phyloP scores from a whole-genome alignment of 2,329 filamentous ascomycete genomes.

The Aspergillus pseudotamarii region DNA sequence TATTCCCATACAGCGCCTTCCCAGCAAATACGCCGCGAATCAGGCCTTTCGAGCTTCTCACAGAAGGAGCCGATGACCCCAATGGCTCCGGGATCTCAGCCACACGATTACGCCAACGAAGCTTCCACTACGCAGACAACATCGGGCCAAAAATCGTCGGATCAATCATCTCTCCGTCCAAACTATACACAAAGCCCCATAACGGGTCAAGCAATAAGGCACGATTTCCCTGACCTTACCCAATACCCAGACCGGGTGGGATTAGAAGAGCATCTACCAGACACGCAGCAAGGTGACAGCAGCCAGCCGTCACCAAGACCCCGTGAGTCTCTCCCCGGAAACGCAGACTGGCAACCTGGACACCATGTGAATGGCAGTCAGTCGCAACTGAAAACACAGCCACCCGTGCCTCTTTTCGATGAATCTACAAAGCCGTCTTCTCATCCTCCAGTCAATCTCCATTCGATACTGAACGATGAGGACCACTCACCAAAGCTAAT shows the following conservation, averaged over 20 bases:
- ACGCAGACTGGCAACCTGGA: conserved; percentile 34
- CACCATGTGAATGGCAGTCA: conserved; percentile 38
- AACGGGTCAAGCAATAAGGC: conserved; percentile 45
- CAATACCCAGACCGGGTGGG: conserved; percentile 52
- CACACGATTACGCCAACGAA: conserved; percentile 73
- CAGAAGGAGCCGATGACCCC: conserved; percentile 59
- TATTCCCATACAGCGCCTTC: conserved; percentile 51
- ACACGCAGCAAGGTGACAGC: conserved; percentile 60
- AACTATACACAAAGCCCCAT: conserved; percentile 67
- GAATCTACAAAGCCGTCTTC: conserved; percentile 30
- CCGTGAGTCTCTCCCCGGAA: conserved; percentile 27
- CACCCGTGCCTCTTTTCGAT: conserved; percentile 46
- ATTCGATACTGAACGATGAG: conserved; percentile 38
- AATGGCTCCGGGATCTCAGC: conserved; percentile 60
- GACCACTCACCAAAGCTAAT: conserved; percentile 32
- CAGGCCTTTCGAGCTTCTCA: conserved; percentile 50
- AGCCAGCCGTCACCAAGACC: conserved; percentile 37
- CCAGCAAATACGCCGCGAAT: conserved; percentile 48
- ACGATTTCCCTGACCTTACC: conserved; percentile 58
- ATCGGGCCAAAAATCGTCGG: conserved; percentile 77
- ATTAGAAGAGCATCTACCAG: conserved; percentile 63
- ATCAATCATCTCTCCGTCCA: conserved; percentile 68
- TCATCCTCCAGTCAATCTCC: conserved; percentile 31
- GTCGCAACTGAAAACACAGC: conserved; percentile 40
- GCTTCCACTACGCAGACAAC: conserved; percentile 87